Evolutionary conservation across 1,139 yeast genomes (phyloP), one percentile per base, ranked within the genome.

Genomic region (Saccharomyces hybrid): DNA sequence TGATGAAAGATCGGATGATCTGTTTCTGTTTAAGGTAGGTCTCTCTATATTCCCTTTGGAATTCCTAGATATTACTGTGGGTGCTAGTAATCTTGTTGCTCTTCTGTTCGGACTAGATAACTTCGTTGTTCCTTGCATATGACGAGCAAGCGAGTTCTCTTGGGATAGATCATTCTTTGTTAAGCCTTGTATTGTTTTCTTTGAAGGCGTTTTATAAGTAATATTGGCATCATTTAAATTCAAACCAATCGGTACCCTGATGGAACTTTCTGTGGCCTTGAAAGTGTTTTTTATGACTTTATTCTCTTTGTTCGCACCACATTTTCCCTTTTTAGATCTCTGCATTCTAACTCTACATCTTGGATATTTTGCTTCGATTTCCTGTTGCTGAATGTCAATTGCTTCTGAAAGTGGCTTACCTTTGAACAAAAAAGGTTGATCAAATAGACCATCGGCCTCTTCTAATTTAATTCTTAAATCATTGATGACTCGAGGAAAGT

Each of bases 401-500:
- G 72, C 74, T 44, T 78, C 77, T 38, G 75, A 70, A 53, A 83
- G 75, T 49, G 78, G 78, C 50, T 74, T 75, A 1, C 80, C 83
- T 41, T 77, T 71, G 9, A 80, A 67, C 44, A 70, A 63, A 51
- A 83, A 73, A 0, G 77, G 75, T 46, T 73, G 72, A 34, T 66
- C 64, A 48, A 66, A 67, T 5, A 71, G 63, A 1, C 67, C 62
- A 52, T 84, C 82, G 72, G 80, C 86, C 11, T 71, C 71, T 1
- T 63, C 60, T 2, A 88, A 68, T 50, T 78, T 79, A 1, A 61
- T 54, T 58, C 79, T 81, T 52, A 91, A 71, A 2, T 75, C 78
- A 2, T 73, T 72, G 8, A 88, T 71, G 0, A 86, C 74, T 47
- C 75, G 75, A 0, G 98, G 98, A 63, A 88, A 73, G 60, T 79